Base-by-base conservation (phyloP, 768 basidiomycete genomes). In the Coprinellus aureogranulatus region DNA sequence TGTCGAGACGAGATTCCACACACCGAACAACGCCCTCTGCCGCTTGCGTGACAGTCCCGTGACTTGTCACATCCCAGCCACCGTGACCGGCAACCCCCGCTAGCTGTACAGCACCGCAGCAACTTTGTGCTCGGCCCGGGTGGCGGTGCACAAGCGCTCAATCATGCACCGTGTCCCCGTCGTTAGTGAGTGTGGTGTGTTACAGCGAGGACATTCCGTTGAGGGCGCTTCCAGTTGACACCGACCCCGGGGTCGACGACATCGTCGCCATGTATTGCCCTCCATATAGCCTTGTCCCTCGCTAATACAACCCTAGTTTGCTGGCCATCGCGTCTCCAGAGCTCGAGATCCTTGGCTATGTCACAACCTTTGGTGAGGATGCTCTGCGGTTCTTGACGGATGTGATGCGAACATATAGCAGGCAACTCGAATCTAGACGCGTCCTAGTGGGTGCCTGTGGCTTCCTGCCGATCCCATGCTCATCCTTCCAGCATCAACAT, bases 241-340 rank as follows among this genome's bases (percentile, higher is more conserved):
- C 90, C 26, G 92, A 94, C 66, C 90, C 92, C 6, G 92, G 92
- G 31, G 87, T 92, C 3, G 92, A 94, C 65, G 92, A 94, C 68
- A 75, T 80, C 25, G 62, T 92, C 52, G 91, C 91, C 27, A 84
- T 94, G 90, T 88, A 51, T 30, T 39, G 11, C 18, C 30, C 22
- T 39, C 34, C 28, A 25, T 42, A 28, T 50, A 18, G 51, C 26
- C 42, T 25, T 25, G 47, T 2, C 28, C 9, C 31, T 12, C 34
- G 39, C 28, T 39, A 20, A 53, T 9, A 25, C 2, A 22, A 48
- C 8, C 25, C 8, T 63, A 92, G 90, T 57, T 72, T 94, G 54
- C 73, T 92, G 11, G 92, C 92, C 0, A 75, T 94, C 23, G 81
- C 91, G 18, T 91, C 89, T 10, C 92, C 93, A 11, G 91, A 96